phyloP scores from a whole-genome alignment of 495 filamentous ascomycete species.

The Umbilicaria muhlenbergii region DNA sequence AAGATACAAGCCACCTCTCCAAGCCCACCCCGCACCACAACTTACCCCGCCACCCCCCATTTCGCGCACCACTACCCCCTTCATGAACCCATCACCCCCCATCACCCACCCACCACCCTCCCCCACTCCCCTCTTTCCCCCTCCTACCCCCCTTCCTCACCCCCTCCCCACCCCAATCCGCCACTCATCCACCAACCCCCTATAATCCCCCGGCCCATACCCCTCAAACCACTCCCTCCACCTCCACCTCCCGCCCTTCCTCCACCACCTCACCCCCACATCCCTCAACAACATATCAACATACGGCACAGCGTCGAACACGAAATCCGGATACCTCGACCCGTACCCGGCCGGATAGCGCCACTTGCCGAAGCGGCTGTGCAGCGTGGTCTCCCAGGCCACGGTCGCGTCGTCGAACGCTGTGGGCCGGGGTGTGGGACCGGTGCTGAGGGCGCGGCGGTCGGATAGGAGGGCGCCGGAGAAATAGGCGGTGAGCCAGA shows the following conservation, averaged over 20 bases:
- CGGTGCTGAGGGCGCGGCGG: not conserved
- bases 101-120: no score
- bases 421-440: not conserved
- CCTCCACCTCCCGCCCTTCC: slow-evolving; percentile 26
- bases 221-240: slow-evolving; percentile 35
- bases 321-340: slow-evolving; percentile 48
- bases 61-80: no score
- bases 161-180: slow-evolving; percentile 8
- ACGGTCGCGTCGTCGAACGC: slow-evolving; percentile 8
- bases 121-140: no score
- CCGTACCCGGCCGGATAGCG: slow-evolving; percentile 52
- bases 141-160: no score
- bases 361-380: slow-evolving; percentile 53
- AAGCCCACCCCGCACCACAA: no score
- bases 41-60: no score
- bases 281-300: slow-evolving; percentile 55
- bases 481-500: slow-evolving; percentile 62
- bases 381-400: slow-evolving; percentile 42
- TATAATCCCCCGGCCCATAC: slow-evolving; percentile 46
- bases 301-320: slow-evolving; percentile 68
- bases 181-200: slow-evolving; percentile 43
- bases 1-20: no score
- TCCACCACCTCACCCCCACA: slow-evolving; percentile 33
- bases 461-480: slow-evolving; percentile 20
- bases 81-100: no score